Percentiles rank a stretch among this genome's conserved stretches.
These are phyloP conservation scores for Salix suchowensis DNA, from an alignment of 345 rosid genomes.

Conservation along the genomic window DNA sequence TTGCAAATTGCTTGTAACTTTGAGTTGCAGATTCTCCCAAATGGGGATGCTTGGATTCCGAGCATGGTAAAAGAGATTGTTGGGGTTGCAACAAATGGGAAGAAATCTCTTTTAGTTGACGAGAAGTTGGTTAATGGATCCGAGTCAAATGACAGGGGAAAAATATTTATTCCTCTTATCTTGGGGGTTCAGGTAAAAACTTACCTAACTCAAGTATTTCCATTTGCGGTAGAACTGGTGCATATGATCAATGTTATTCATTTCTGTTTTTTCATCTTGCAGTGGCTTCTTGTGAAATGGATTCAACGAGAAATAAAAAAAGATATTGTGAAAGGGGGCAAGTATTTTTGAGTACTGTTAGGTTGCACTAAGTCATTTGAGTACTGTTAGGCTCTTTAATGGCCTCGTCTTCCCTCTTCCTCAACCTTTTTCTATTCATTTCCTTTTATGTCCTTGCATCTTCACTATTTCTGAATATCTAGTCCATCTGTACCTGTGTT, in stretches of 20 bases:
- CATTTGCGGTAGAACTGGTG: neutral
- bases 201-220: neutral
- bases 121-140: conserved; percentile 73
- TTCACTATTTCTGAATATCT: neutral
- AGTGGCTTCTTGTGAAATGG: conserved; percentile 61
- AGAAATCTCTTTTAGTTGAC: conserved; percentile 51
- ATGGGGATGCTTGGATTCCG: conserved; percentile 69
- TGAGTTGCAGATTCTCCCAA: conserved; percentile 52
- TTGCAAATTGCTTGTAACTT: neutral
- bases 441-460: neutral
- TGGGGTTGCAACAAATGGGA: conserved; percentile 54
- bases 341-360: conserved; percentile 34
- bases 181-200: conserved; percentile 55
- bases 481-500: neutral
- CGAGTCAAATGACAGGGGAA: conserved; percentile 59
- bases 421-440: neutral
- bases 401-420: neutral
- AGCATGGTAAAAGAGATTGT: conserved; percentile 57
- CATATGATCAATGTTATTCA: neutral
- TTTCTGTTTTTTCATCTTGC: conserved; percentile 9
- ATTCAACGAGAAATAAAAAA: conserved; percentile 54
- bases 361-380: neutral
- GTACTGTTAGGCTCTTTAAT: neutral
- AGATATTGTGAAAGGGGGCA: conserved; percentile 46
- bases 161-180: conserved; percentile 55